These are phyloP conservation scores for Meredithiella fracta DNA, from an alignment of 2,329 filamentous ascomycete species.

Conservation along the genomic window DNA sequence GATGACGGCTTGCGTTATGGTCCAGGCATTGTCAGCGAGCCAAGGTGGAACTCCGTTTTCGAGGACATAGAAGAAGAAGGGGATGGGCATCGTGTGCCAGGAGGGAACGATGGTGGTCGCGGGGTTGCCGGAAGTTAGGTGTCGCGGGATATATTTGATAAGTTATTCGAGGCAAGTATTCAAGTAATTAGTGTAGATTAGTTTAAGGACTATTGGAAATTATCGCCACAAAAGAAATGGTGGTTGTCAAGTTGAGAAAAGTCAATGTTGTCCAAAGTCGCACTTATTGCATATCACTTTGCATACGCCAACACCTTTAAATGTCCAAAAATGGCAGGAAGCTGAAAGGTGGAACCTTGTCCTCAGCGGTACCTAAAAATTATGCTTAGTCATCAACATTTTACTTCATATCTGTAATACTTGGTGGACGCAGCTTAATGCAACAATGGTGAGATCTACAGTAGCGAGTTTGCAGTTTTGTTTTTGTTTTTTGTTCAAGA, in stretches of 20 bases:
- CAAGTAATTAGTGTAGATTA: not conserved
- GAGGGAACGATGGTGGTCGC: not conserved
- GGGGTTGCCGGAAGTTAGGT: not conserved
- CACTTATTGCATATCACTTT: not conserved
- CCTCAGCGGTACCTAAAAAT: not conserved
- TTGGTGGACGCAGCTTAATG: no score
- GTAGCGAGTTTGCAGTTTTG: not conserved
- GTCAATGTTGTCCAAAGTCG: not conserved
- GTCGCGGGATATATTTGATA: no score
- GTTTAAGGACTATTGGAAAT: not conserved
- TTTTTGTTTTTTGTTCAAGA: not conserved
- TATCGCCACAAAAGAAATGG: not conserved
- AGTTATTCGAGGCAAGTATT: no score
- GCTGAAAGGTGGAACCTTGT: not conserved
- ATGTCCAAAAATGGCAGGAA: not conserved
- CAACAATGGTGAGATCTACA: no score
- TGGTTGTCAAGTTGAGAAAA: not conserved
- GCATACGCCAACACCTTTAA: conserved; percentile 4
- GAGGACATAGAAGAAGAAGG: conserved; percentile 31
- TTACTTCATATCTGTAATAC: not conserved
- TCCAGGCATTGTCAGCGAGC: conserved; percentile 29
- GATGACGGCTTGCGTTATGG: conserved; percentile 25
- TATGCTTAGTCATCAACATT: not conserved
- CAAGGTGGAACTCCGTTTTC: conserved; percentile 34
- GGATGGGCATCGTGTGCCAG: conserved; percentile 31